Conservation (phyloP, 306 rosid genomes). For the Glycine soja region DNA sequence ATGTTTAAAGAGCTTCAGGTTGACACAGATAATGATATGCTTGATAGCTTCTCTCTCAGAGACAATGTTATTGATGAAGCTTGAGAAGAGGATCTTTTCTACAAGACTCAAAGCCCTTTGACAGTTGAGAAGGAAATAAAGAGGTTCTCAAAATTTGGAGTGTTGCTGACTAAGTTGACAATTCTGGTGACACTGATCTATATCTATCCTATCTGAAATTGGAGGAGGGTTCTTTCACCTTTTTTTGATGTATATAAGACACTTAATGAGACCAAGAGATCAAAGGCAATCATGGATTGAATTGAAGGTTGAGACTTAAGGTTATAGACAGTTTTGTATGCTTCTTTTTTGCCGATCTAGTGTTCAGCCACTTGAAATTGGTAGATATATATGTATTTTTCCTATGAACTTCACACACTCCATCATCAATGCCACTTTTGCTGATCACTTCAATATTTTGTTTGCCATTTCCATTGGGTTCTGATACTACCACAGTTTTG, state of each 20-base stretch:
- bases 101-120: conserved; percentile 17
- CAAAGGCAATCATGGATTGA: conserved; percentile 37
- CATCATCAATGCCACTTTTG: conserved; percentile 41
- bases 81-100: conserved; percentile 35
- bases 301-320: conserved; percentile 38
- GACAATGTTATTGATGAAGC: conserved; percentile 64
- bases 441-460: conserved; percentile 42
- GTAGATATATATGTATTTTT: conserved; percentile 36
- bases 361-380: conserved; percentile 46
- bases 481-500: conserved; percentile 60
- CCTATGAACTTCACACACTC: conserved; percentile 22
- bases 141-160: conserved; percentile 11
- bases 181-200: conserved; percentile 13
- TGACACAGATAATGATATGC: conserved; percentile 64
- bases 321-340: conserved; percentile 35
- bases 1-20: conserved; percentile 83
- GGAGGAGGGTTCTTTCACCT: conserved; percentile 33
- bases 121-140: conserved; percentile 6
- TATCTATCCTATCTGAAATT: conserved; percentile 20
- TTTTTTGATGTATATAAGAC: conserved; percentile 51
- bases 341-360: conserved; percentile 5
- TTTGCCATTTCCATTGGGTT: conserved; percentile 42
- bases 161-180: conserved; percentile 20
- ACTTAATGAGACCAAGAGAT: conserved; percentile 44
- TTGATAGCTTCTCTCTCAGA: conserved; percentile 65